Evolutionary conservation across 1,284 basidiomycete species (phyloP), one percentile per base, ranked within the genome.

Genomic region (Ustilago sp.): DNA sequence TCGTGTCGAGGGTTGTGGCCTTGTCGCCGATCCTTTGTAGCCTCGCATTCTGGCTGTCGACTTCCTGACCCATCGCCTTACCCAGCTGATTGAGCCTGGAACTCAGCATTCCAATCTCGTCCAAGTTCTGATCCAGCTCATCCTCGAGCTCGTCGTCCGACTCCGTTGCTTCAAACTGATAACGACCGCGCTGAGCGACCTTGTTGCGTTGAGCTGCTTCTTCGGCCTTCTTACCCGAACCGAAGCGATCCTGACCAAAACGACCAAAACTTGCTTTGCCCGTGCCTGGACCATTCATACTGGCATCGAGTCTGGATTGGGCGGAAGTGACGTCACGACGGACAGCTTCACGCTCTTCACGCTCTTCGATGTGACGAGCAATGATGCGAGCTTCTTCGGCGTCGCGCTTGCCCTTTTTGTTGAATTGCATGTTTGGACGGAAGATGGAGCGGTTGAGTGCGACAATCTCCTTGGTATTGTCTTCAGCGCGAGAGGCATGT

Each of bases 401-500:
- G 17, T 91, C 90, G 56, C 95, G 93, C 87, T 99, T 99, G 31
- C 89, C 90, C 58, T 95, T 92, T 87, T 88, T 84, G 70, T 77
- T 71, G 51, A 86, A 84, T 81, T 83, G 77, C 54, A 86, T 69
- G 69, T 81, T 83, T 41, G 84, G 83, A 19, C 93, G 91, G 89
- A 99, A 98, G 87, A 99, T 99, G 59, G 94, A 95, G 15, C 91
- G 90, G 87, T 97, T 97, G 71, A 99, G 91, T 84, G 94, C 90
- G 86, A 94, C 95, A 69, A 99, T 91, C 87, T 98, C 95, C 75
- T 92, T 92, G 7, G 95, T 94, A 87, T 92, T 94, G 88, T 99
- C 97, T 76, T 93, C 93, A 19, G 97, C 96, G 6, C 94, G 91
- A 58, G 90, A 88, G 32, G 94, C 93, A 87, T 97, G 92, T 13